Evolutionary conservation across 495 filamentous ascomycete species (phyloP), one percentile per base, ranked within the genome.

Genomic region (Hypoxylon fuscum): DNA sequence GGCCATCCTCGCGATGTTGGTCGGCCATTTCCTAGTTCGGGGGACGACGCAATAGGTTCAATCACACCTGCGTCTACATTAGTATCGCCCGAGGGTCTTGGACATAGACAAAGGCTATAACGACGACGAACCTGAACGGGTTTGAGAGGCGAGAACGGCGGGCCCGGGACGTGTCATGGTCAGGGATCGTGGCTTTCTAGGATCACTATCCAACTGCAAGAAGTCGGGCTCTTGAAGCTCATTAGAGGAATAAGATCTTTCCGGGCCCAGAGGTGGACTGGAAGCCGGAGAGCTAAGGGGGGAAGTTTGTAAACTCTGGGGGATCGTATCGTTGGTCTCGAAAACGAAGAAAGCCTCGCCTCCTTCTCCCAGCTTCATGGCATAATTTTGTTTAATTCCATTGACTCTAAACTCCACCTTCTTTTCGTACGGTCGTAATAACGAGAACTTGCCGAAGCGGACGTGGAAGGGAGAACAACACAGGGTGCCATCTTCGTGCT

Each of bases 321-420:
- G 95, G 48, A 99, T 93, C 51, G 85, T 87, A 62, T 92, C 90
- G 15, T 85, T 89, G 3, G 95, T 98, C 76, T 97, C 93, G 70
- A 99, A 98, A 32, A 99, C 90, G 71, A 99, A 99, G 73, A 99
- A 98, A 4, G 95, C 95, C 76, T 99, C 96, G 29, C 95, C 95
- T 6, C 90, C 96, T 72, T 99, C 95, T 18, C 95, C 95, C 11
- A 99, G 83, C 75, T 99, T 99, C 95, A 99, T 98, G 14, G 95
- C 84, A 81, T 96, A 96, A 55, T 95, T 82, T 72, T 96, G 92
- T 77, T 93, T 95, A 47, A 83, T 76, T 63, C 89, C 88, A 82
- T 99, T 98, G 82, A 99, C 95, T 66, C 82, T 85, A 76, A 99
- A 99, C 76, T 97, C 94, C 67, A 98, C 92, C 86, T 99, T 99